These are phyloP conservation scores for Blepharisma stoltei DNA, from an alignment of 73 alveolate genomes.

Conservation along the genomic window DNA sequence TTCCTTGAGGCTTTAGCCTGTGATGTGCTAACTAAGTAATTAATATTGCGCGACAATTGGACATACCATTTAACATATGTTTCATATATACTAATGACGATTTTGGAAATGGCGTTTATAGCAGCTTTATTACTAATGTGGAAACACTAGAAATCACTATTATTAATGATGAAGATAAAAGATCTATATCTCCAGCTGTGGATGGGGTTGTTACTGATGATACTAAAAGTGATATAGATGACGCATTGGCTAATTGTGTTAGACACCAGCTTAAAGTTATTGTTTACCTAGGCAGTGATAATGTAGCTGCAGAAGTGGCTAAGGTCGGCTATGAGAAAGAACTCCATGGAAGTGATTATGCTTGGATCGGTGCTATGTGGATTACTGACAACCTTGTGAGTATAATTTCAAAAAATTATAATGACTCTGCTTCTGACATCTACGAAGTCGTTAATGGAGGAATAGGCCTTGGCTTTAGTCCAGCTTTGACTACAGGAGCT, in stretches of 20 bases:
- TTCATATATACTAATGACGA: slow-evolving; percentile 31
- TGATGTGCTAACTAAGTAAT: too few species aligned
- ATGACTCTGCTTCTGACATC: not conserved
- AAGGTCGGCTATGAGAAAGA: slow-evolving; percentile 16
- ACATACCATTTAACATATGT: too few species aligned
- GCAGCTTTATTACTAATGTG: slow-evolving; percentile 3
- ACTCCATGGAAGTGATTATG: slow-evolving; percentile 13
- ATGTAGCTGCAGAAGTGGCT: not conserved
- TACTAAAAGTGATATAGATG: slow-evolving; percentile 12
- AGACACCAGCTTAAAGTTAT: slow-evolving; percentile 16
- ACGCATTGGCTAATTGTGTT: not conserved
- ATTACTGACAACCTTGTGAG: not conserved
- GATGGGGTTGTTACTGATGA: not conserved
- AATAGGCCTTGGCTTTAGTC: not conserved
- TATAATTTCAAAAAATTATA: not conserved
- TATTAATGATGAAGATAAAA: not conserved
- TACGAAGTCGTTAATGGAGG: slow-evolving; percentile 10
- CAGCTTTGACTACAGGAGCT: not conserved
- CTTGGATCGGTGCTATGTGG: slow-evolving; percentile 33
- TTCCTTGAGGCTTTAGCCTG: too few species aligned
- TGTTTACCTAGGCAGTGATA: slow-evolving; percentile 11
- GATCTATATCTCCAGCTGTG: not conserved
- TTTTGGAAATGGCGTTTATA: slow-evolving; percentile 24
- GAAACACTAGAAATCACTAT: slow-evolving; percentile 13
- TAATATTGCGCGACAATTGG: too few species aligned